phyloP scores from a whole-genome alignment of 371 early-diverging fungal species.

The Blyttiomyces sp. region DNA sequence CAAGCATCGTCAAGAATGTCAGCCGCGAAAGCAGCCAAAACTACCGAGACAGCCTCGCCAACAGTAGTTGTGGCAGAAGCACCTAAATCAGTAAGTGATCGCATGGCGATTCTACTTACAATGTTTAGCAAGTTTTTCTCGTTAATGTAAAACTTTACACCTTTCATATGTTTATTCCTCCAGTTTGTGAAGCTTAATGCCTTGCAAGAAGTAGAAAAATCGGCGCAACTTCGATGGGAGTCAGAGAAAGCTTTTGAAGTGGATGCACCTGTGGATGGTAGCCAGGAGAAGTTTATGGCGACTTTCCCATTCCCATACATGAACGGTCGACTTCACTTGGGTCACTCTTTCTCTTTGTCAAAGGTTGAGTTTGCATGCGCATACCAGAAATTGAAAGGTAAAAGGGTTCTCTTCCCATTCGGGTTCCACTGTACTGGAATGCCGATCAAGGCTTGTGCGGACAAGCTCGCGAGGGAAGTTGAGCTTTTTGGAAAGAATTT shows the following conservation, averaged over 20 bases:
- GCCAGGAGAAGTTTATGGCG: constrained; percentile 80
- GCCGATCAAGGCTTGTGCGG: constrained; percentile 99
- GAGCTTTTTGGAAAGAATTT: constrained; percentile 89
- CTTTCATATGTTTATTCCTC: neutral
- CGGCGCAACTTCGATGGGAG: constrained; percentile 82
- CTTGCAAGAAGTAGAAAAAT: constrained; percentile 53
- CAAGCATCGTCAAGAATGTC: too few relatives aligned
- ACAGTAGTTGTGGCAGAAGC: too few relatives aligned
- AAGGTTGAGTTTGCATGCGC: constrained; percentile 97
- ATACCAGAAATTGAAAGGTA: constrained; percentile 94
- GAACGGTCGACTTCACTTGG: constrained; percentile 96
- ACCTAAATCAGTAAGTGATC: too few relatives aligned
- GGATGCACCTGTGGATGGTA: constrained; percentile 68
- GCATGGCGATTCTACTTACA: too few relatives aligned
- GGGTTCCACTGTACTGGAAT: constrained; percentile 99
- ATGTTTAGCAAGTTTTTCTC: too few relatives aligned
- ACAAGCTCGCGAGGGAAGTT: constrained; percentile 95
- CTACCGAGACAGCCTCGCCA: too few relatives aligned
- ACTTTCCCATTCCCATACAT: constrained; percentile 99
- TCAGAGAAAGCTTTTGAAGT: constrained; percentile 74
- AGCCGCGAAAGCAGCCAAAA: too few relatives aligned
- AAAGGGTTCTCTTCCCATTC: constrained; percentile 95
- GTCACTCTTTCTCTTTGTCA: constrained; percentile 97
- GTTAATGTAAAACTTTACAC: too few relatives aligned
- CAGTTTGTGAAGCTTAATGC: constrained; percentile 35